Conservation (phyloP, 306 rosid species). For the Coriaria nepalensis region DNA sequence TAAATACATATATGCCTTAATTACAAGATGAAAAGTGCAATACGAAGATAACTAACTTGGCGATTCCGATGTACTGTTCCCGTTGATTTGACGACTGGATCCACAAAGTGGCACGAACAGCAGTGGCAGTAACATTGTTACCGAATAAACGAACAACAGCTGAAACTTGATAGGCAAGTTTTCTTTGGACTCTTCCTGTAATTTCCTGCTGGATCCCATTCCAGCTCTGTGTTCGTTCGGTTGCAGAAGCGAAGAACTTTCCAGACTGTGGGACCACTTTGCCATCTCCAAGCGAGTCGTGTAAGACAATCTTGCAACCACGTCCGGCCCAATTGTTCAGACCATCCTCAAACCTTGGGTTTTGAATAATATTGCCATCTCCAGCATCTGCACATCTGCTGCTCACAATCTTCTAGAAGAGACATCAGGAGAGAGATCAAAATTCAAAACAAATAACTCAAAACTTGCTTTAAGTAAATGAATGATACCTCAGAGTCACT, state of each 20-base stretch:
- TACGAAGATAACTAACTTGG: slow-evolving; percentile 42
- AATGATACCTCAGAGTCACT: slow-evolving; percentile 26
- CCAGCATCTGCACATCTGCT: slow-evolving; percentile 19
- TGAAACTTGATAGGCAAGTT: slow-evolving; percentile 64
- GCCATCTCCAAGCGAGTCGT: slow-evolving; percentile 62
- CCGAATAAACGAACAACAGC: slow-evolving; percentile 70
- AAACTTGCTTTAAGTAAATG: too few species aligned
- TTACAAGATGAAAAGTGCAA: neutral
- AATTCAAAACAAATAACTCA: neutral
- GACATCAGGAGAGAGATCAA: neutral
- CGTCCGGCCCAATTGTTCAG: slow-evolving; percentile 81
- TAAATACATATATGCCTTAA: neutral
- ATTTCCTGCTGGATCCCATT: slow-evolving; percentile 91
- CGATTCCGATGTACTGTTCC: slow-evolving; percentile 78
- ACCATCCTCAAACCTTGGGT: slow-evolving; percentile 73
- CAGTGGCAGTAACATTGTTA: slow-evolving; percentile 55
- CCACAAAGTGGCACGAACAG: slow-evolving; percentile 64
- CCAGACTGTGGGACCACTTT: slow-evolving; percentile 63
- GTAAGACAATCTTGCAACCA: slow-evolving; percentile 76
- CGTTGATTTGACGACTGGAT: slow-evolving; percentile 60
- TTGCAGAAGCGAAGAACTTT: slow-evolving; percentile 63
- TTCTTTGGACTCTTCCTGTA: slow-evolving; percentile 72
- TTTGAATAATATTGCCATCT: slow-evolving; percentile 43
- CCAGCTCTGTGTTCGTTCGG: slow-evolving; percentile 78
- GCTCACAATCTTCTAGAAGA: slow-evolving; percentile 25